A percentile compares a stretch with the other conserved stretches of the same genome.
These are phyloP conservation scores for Phaeotremella fagi DNA, from an alignment of 768 basidiomycete genomes.

Conservation along the genomic window DNA sequence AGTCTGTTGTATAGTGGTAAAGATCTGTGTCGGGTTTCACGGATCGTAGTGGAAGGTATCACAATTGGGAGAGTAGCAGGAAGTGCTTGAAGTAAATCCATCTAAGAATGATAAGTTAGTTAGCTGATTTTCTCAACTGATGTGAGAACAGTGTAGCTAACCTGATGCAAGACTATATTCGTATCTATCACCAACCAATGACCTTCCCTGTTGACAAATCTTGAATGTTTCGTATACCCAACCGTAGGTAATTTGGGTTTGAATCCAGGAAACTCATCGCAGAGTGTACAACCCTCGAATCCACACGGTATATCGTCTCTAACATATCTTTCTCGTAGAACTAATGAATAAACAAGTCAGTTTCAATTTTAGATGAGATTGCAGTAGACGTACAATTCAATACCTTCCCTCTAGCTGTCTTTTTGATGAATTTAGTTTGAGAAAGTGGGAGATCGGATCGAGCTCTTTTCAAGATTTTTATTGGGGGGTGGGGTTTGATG, in stretches of 20 bases:
- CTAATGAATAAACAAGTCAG: constrained; percentile 49
- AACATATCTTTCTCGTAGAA: constrained; percentile 88
- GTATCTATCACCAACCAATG: constrained; percentile 90
- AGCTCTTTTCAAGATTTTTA: constrained; percentile 48
- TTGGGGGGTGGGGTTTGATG: constrained; percentile 25
- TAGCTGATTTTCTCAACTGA: constrained; percentile 4
- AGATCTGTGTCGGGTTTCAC: constrained; percentile 92
- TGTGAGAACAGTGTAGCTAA: constrained; percentile 41
- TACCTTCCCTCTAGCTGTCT: constrained; percentile 88
- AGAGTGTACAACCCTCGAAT: constrained; percentile 62
- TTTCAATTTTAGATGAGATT: not conserved
- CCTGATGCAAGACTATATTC: constrained; percentile 89
- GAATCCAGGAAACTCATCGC: constrained; percentile 51
- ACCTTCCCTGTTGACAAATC: constrained; percentile 27
- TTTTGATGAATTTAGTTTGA: constrained; percentile 91
- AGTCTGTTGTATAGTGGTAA: constrained; percentile 88
- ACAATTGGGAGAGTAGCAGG: constrained; percentile 75
- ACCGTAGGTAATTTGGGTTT: constrained; percentile 57
- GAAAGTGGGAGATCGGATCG: constrained; percentile 50
- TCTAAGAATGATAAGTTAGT: constrained; percentile 53
- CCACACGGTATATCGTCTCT: constrained; percentile 88
- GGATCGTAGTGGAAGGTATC: constrained; percentile 87
- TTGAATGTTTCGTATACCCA: constrained; percentile 59
- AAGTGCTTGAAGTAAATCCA: constrained; percentile 84
- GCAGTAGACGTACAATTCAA: constrained; percentile 65